Base-by-base conservation (phyloP, 2,329 filamentous ascomycete species). In the Fusarium nematophilum region DNA sequence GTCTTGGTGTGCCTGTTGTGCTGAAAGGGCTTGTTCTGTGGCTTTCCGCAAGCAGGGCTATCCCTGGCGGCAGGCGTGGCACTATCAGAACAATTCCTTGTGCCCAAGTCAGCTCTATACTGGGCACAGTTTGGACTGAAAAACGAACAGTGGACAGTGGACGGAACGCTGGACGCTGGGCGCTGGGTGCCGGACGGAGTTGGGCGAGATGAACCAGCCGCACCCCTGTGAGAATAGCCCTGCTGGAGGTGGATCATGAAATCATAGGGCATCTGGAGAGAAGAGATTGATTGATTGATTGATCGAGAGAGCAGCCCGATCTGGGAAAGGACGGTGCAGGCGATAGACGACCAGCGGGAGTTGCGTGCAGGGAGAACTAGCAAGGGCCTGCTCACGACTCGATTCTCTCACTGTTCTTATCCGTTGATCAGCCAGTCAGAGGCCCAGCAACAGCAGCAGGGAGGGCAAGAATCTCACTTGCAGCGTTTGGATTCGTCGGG, bases 241-340 rank as follows among this genome's bases (percentile, higher is more conserved):
- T 69, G 67, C 49, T 53, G 31, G 25, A 42, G 37, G 67, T 67
- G 67, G 67, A 58, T 53, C 55, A 69, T 69, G 65, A 69, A 69
- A 69, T 68, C 67, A 70, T 69, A 66, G 53, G 57, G 67, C 65
- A 59, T 68, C 56, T 65, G 64, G 53, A 59, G 53, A 59, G 45
- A 18, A 47, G 45, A 53, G 56, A 67, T 68, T 53, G 43, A 59
- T 62, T 53, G 56, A 64, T 56, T 55, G 57, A 64, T 55, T 52
- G 59, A 60, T 50, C 51, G 51, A 56, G 51, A 15, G 47, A 42
- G 40, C 52, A 61, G 37, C 52, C 65, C 65, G 63, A 69, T 69
- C 64, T 68, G 48, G 59, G 48, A 55, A 64, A 67, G 37, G 27
- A 50, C 42, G 14, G 31, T 36, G 42, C 25, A 33, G 15, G 51